Base-by-base conservation (phyloP, 495 filamentous ascomycete genomes). In the Entonaema liquescens region DNA sequence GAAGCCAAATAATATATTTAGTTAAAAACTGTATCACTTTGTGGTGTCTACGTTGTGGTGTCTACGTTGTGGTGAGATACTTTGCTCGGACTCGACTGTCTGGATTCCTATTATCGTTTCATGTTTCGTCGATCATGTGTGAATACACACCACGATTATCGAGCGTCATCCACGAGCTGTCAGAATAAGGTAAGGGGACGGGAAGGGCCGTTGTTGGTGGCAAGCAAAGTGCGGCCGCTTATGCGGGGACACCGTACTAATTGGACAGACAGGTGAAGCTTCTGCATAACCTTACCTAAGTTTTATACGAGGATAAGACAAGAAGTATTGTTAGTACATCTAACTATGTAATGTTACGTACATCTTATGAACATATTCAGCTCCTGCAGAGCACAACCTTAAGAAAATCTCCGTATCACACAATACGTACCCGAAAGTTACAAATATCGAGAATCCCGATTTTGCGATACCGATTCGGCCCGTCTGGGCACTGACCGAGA, bases 1-100 rank as follows among this genome's bases (percentile, higher is more conserved):
- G 7, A 56, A 19, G n/a, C 29, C 29, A 35, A 56, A 56, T 56
- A 56, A 33, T 35, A 56, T 21, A 56, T 29, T 12, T 29, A 53
- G 5, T 21, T 53, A 29, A 53, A 53, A 53, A 15, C 49, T 29
- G 13, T 29, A 28, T 13, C 29, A 9, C 12, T 19, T n/a, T 42
- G 17, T n/a, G 13, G 38, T 7, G 31, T 33, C 31, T 33, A n/a
- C n/a, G 9, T 23, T 11, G 5, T 21, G 42, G 21, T 23, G 17
- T 21, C 2, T 21, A 47, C 11, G 2, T 33, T 33, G 11, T 19
- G 38, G 17, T 40, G 36, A 38, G 36, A 5, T 38, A 5, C 15
- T 38, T 12, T 38, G n/a, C n/a, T 38, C 13, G 36, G 13, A 38
- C n/a, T 38, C 3, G n/a, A 5, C n/a, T 38, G 36, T 38, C 13